A percentile compares a stretch with the other conserved stretches of the same genome.
These are phyloP conservation scores for Apiotrichum porosum DNA, from an alignment of 1,284 basidiomycete species.

Conservation along the genomic window DNA sequence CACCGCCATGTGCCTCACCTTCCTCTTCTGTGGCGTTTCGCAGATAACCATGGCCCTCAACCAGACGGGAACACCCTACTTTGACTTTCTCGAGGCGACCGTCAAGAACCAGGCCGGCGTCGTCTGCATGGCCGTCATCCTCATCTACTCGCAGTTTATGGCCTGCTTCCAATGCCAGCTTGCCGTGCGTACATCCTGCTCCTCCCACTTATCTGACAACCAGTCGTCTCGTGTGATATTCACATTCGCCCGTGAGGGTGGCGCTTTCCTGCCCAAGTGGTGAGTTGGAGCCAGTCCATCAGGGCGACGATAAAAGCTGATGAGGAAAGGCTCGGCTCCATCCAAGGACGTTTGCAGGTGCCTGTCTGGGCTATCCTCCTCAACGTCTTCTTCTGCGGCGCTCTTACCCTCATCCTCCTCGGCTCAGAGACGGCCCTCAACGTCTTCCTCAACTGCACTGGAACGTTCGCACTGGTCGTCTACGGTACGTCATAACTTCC, in stretches of 20 bases:
- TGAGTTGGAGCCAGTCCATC: neutral
- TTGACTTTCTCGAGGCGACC: constrained; percentile 3
- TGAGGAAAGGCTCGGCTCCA: constrained; percentile 1
- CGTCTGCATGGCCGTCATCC: constrained; percentile 1
- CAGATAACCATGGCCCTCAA: constrained; percentile 1
- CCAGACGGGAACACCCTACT: neutral
- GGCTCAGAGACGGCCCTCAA: constrained; percentile 6
- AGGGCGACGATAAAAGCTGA: neutral
- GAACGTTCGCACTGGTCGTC: neutral
- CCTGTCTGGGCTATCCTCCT: constrained; percentile 1
- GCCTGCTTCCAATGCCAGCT: constrained; percentile 5
- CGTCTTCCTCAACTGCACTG: constrained; percentile 2
- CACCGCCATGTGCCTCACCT: neutral
- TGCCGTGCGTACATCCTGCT: neutral
- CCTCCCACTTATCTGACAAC: neutral
- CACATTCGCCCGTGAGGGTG: constrained; percentile 7
- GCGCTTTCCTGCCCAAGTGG: constrained; percentile 3
- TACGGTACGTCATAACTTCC: neutral
- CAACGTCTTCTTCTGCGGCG: constrained; percentile 2
- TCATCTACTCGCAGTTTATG: constrained; percentile 6
- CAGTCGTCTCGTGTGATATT: constrained; percentile 1
- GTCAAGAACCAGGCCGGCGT: neutral
- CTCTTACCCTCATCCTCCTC: constrained; percentile 2
- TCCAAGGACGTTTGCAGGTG: constrained; percentile 1
- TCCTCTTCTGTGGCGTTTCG: neutral